Evolutionary conservation across 306 rosid genomes (phyloP).

Genomic region (Lathyrus aphaca): DNA sequence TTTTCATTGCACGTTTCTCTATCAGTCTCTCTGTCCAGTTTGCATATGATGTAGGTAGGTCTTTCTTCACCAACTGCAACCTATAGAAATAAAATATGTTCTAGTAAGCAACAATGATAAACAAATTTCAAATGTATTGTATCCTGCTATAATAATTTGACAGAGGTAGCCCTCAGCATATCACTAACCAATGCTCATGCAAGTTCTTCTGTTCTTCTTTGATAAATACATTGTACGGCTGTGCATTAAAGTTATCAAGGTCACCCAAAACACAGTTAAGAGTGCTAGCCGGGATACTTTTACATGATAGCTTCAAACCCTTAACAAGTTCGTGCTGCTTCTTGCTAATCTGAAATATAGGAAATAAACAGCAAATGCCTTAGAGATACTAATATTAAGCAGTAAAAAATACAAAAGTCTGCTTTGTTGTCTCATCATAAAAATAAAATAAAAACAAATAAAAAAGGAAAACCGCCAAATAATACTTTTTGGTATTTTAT

Average conservation of each 20-base stretch:
- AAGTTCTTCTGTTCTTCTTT: constrained; percentile 88
- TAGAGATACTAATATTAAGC: not conserved
- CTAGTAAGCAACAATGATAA: constrained; percentile 26
- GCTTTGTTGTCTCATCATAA: constrained; percentile 21
- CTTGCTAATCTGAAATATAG: constrained; percentile 77
- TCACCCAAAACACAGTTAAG: constrained; percentile 86
- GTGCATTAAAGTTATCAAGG: constrained; percentile 64
- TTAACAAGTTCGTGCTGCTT: constrained; percentile 83
- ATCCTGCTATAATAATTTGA: constrained; percentile 6
- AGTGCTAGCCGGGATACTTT: constrained; percentile 68
- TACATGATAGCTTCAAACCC: constrained; percentile 82
- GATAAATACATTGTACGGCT: constrained; percentile 75
- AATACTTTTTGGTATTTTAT: not conserved
- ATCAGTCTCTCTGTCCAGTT: constrained; percentile 60
- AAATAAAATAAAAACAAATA: not conserved
- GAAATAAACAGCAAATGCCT: constrained; percentile 39
- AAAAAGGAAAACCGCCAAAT: not conserved
- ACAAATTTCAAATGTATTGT: constrained; percentile 24
- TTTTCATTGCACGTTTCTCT: constrained; percentile 50
- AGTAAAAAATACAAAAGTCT: constrained; percentile 13
- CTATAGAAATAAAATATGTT: constrained; percentile 51
- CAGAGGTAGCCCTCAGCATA: constrained; percentile 17
- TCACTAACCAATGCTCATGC: constrained; percentile 85
- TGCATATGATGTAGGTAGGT: constrained; percentile 73
- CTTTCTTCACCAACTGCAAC: constrained; percentile 70